A percentile compares a stretch with the other conserved stretches of the same genome.
Evolutionary conservation across 208 protist genomes (phyloP).

Genomic region (Crithidia brevicula): DNA sequence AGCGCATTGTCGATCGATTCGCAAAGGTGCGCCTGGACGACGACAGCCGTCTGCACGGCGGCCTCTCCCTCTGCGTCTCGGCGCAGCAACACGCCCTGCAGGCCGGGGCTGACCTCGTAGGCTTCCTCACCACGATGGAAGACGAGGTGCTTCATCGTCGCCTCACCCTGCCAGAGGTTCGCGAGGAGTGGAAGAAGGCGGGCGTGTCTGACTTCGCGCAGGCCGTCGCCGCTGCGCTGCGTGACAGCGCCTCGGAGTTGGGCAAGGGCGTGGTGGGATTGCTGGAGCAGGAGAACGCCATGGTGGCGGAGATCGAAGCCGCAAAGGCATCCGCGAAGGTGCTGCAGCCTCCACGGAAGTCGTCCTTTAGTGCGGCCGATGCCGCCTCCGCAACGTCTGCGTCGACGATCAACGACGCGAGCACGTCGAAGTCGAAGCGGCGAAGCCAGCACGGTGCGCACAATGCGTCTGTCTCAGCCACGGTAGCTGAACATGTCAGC

Average conservation of each 20-base stretch:
- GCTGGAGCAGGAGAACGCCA: conserved; percentile 50
- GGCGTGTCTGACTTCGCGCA: conserved; percentile 47
- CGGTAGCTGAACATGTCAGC: not conserved
- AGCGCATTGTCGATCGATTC: conserved; percentile 35
- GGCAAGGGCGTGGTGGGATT: conserved; percentile 44
- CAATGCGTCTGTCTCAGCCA: not conserved
- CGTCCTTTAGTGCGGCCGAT: too few species aligned
- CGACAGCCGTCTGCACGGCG: conserved; percentile 34
- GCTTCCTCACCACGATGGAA: conserved; percentile 65
- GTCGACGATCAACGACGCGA: not conserved
- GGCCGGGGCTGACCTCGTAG: conserved; percentile 37
- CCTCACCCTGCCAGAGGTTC: conserved; percentile 54
- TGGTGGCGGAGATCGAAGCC: conserved; percentile 19
- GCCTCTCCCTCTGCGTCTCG: conserved; percentile 35
- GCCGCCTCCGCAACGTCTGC: too few species aligned
- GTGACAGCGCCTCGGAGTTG: conserved; percentile 32
- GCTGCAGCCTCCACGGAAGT: too few species aligned
- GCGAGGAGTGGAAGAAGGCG: conserved; percentile 64
- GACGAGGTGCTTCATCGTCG: conserved; percentile 37
- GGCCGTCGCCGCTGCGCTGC: conserved; percentile 32
- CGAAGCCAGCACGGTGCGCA: not conserved
- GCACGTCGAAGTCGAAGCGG: conserved; percentile 1
- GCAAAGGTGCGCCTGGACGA: conserved; percentile 54
- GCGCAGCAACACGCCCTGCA: conserved; percentile 43
- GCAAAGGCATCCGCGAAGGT: too few species aligned